A percentile compares a stretch with the other conserved stretches of the same genome.
Conservation (phyloP, 768 basidiomycete species). For the Suillus decipiens region DNA sequence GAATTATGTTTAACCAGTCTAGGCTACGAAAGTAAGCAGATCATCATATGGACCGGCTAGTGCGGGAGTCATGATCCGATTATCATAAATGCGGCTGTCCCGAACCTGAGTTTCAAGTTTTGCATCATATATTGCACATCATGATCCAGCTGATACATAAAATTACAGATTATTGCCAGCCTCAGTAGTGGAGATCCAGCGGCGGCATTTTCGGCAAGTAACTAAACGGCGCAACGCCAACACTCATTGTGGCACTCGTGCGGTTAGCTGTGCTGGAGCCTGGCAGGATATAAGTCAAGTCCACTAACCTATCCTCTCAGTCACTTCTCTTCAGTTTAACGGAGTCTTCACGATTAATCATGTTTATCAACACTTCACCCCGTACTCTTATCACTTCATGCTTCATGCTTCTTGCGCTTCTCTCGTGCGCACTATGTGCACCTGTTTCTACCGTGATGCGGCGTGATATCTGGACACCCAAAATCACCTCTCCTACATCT, state of each 20-base stretch:
- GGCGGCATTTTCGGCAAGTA: neutral
- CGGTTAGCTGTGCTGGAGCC: slow-evolving; percentile 10
- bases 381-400: slow-evolving; percentile 7
- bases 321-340: neutral
- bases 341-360: slow-evolving; percentile 14
- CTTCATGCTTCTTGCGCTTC: slow-evolving; percentile 22
- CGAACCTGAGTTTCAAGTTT: too few relatives aligned
- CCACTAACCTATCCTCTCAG: neutral
- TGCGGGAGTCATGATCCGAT: too few relatives aligned
- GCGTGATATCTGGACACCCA: slow-evolving; percentile 52
- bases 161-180: too few relatives aligned
- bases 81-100: too few relatives aligned
- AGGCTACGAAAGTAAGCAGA: too few relatives aligned
- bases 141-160: too few relatives aligned
- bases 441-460: slow-evolving; percentile 21
- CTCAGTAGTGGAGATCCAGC: neutral
- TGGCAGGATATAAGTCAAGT: slow-evolving; percentile 18
- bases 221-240: neutral
- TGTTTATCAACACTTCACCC: slow-evolving; percentile 14
- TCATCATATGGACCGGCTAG: too few relatives aligned
- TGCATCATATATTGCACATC: too few relatives aligned
- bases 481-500: slow-evolving; percentile 38
- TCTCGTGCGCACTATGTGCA: slow-evolving; percentile 31
- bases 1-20: too few relatives aligned
- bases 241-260: slow-evolving; percentile 3